Evolutionary conservation across 2,329 filamentous ascomycete genomes (phyloP).

Genomic region (Clarireedia hainanense): DNA sequence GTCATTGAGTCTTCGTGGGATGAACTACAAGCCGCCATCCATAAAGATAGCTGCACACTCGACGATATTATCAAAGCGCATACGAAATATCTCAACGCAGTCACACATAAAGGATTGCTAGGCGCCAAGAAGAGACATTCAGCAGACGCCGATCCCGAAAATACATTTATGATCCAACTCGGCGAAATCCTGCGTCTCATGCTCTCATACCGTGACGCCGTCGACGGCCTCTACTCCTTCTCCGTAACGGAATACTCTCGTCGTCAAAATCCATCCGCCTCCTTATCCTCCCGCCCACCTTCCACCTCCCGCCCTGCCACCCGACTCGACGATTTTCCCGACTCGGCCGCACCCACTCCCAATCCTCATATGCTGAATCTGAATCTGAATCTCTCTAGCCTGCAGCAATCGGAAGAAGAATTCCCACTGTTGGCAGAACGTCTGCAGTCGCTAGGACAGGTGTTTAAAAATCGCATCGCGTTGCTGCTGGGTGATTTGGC

Average conservation of each 20-base stretch:
- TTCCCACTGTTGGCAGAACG: conserved; percentile 70
- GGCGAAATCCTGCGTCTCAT: conserved; percentile 90
- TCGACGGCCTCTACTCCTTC: conserved; percentile 92
- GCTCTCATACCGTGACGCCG: conserved; percentile 86
- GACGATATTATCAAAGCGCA: conserved; percentile 94
- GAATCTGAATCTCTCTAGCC: conserved; percentile 32
- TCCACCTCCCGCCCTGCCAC: conserved; percentile 25
- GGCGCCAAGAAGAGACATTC: conserved; percentile 54
- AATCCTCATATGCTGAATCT: conserved; percentile 26
- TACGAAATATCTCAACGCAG: conserved; percentile 80
- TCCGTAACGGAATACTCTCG: conserved; percentile 89
- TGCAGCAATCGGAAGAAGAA: conserved; percentile 30
- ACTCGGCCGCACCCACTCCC: conserved; percentile 4
- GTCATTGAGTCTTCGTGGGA: conserved; percentile 97
- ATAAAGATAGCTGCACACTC: conserved; percentile 78
- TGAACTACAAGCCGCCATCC: conserved; percentile 74
- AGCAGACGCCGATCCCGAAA: conserved; percentile 41
- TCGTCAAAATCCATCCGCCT: conserved; percentile 55
- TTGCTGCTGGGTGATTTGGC: conserved; percentile 81
- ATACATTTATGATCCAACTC: conserved; percentile 82
- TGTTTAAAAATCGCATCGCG: conserved; percentile 72
- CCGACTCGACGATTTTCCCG: conserved; percentile 20
- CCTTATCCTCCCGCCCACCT: conserved; percentile 24
- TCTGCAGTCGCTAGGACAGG: conserved; percentile 61
- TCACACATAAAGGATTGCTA: conserved; percentile 91